phyloP scores from a whole-genome alignment of 2,329 filamentous ascomycete species.

The Fusarium chuoi region DNA sequence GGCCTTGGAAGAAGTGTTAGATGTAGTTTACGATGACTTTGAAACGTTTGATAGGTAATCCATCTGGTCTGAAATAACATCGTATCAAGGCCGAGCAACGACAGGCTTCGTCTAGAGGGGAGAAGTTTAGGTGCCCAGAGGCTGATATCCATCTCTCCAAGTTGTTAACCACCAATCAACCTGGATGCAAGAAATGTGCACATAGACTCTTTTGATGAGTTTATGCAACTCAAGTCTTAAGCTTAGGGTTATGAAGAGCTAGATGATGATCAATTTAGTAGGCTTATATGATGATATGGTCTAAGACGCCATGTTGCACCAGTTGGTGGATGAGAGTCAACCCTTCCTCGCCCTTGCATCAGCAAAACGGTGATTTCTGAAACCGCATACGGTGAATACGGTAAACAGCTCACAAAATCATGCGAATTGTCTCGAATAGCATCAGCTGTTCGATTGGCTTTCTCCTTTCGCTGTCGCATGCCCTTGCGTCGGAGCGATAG shows the following conservation, averaged over 20 bases:
- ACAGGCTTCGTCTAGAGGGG: neutral
- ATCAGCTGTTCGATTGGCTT: neutral
- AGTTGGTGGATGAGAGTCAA: neutral
- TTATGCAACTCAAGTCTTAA: neutral
- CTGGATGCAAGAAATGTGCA: neutral
- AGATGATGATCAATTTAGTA: neutral
- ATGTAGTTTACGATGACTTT: too few species aligned
- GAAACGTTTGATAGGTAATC: too few species aligned
- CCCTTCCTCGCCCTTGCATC: neutral
- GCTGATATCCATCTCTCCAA: neutral
- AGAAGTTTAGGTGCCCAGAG: too few species aligned
- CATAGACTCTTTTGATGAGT: neutral
- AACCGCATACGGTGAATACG: neutral
- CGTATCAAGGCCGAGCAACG: too few species aligned
- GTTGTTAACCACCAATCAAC: neutral
- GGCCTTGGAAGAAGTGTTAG: too few species aligned
- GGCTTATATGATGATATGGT: neutral
- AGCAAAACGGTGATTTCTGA: neutral
- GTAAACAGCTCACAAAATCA: neutral
- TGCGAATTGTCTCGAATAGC: conserved; percentile 18
- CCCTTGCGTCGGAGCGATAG: conserved; percentile 6
- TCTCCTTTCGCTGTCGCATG: neutral
- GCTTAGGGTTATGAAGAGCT: too few species aligned
- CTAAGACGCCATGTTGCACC: neutral
- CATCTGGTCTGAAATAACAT: neutral